Conservation (phyloP, 352 stramenopile genomes). For the Plasmopara halstedii region DNA sequence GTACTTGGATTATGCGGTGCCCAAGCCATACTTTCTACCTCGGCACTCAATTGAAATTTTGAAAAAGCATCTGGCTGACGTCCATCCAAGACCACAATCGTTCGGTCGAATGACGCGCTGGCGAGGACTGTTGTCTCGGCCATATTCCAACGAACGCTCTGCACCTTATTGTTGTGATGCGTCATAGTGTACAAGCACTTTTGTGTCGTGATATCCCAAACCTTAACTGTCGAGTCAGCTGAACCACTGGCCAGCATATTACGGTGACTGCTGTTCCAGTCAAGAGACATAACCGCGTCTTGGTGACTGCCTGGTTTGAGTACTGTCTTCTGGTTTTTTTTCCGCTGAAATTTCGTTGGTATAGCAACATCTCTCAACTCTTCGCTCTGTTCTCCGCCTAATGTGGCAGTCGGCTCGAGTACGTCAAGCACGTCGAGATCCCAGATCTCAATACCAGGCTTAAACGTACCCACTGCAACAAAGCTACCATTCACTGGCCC, state of each 20-base stretch:
- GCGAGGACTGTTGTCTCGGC: conserved; percentile 94
- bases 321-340: conserved; percentile 56
- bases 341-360: conserved; percentile 65
- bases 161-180: conserved; percentile 98
- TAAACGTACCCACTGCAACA: conserved; percentile 98
- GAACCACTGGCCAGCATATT: conserved; percentile 98
- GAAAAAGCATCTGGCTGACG: conserved; percentile 75
- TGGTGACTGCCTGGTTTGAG: conserved; percentile 93
- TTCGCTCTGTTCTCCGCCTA: conserved; percentile 90
- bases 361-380: conserved; percentile 72
- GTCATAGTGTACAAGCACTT: conserved; percentile 93
- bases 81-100: conserved; percentile 91
- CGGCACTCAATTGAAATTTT: conserved; percentile 71
- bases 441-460: conserved; percentile 99
- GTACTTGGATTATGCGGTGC: conserved; percentile 88
- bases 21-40: conserved; percentile 92
- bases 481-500: conserved; percentile 91
- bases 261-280: conserved; percentile 95
- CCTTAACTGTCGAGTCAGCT: conserved; percentile 97
- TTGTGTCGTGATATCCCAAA: conserved; percentile 91
- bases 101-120: conserved; percentile 93
- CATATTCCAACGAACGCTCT: conserved; percentile 95
- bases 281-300: conserved; percentile 97
- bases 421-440: conserved; percentile 99
- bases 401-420: conserved; percentile 91